Evolutionary conservation across 2,329 filamentous ascomycete genomes (phyloP).

Genomic region (Penicillium sp.): DNA sequence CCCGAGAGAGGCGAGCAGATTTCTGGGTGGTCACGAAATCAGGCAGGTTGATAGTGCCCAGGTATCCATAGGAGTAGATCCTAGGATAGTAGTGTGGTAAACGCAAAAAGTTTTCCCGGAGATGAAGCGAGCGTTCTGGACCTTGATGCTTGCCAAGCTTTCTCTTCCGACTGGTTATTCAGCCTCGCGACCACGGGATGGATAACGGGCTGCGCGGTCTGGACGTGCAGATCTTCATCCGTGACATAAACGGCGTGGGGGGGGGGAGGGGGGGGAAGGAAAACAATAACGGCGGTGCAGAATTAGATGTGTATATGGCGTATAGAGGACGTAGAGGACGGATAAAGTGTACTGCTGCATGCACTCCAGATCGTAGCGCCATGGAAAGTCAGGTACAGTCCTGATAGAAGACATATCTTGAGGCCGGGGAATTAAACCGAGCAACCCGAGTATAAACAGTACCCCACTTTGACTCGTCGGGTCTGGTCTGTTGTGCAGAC

Average conservation of each 20-base stretch:
- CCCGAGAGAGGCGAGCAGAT: neutral
- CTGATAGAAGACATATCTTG: slow-evolving; percentile 4
- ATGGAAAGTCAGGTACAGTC: slow-evolving; percentile 1
- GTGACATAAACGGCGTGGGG: slow-evolving; percentile 6
- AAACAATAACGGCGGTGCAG: neutral
- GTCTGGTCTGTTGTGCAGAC: slow-evolving; percentile 13
- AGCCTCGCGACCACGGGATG: slow-evolving; percentile 1
- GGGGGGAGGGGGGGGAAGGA: slow-evolving; percentile 3
- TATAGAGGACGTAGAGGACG: neutral
- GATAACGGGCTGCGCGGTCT: neutral
- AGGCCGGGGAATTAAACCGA: neutral
- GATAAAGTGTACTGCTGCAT: slow-evolving; percentile 8
- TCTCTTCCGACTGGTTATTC: slow-evolving; percentile 1
- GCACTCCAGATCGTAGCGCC: slow-evolving; percentile 11
- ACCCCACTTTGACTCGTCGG: slow-evolving; percentile 7
- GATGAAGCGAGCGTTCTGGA: neutral
- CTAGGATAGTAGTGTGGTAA: neutral
- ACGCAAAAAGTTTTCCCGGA: slow-evolving; percentile 5
- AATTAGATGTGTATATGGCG: slow-evolving; percentile 1
- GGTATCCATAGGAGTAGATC: neutral
- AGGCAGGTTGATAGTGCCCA: neutral
- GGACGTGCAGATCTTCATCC: slow-evolving; percentile 7
- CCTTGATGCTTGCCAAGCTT: slow-evolving; percentile 17
- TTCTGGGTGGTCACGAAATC: neutral
- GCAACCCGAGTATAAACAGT: neutral